Evolutionary conservation across 495 filamentous ascomycete species (phyloP), one percentile per base, ranked within the genome.

Genomic region (Hypoxylon lenormandii): DNA sequence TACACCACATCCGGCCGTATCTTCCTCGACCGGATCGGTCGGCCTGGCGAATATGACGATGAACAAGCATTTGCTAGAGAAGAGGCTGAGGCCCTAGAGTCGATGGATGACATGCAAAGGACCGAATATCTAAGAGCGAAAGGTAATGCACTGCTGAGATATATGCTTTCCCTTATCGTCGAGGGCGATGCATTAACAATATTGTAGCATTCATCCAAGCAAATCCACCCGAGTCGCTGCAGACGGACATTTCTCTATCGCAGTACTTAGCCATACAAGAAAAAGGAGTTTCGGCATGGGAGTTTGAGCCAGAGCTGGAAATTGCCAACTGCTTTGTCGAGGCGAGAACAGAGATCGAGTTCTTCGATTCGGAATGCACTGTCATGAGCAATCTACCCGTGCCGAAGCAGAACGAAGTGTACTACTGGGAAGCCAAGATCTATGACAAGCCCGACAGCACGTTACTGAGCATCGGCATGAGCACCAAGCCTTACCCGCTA

Each of bases 261-360:
- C 95, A 98, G 77, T 98, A 96, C 74, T 84, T 98, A 47, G 95
- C 96, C 23, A 98, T 98, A 68, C 95, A 98, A 81, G 95, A 98
- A 78, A 98, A 98, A 77, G 95, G 95, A 50, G 95, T 98, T 18
- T 96, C 94, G 5, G 95, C 95, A 7, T 98, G 95, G 95, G 95
- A 98, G 77, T 98, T 98, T 65, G 94, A 97, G 76, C 94, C 95
- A 2, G 95, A 98, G 78, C 80, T 98, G 36, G 95, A 98, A 78
- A 97, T 98, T 69, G 95, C 95, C 56, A 98, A 98, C 79, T 98
- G 96, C 77, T 98, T 98, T 76, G 95, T 98, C 46, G 93, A 98
- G 80, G 94, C 78, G 16, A 86, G 96, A 68, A 98, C 95, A 1
- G 95, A 98, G 77, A 95, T 98, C 56, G 95, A 98, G 75, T 98